phyloP scores from a whole-genome alignment of 306 rosid species.

The Pyrus betulifolia region DNA sequence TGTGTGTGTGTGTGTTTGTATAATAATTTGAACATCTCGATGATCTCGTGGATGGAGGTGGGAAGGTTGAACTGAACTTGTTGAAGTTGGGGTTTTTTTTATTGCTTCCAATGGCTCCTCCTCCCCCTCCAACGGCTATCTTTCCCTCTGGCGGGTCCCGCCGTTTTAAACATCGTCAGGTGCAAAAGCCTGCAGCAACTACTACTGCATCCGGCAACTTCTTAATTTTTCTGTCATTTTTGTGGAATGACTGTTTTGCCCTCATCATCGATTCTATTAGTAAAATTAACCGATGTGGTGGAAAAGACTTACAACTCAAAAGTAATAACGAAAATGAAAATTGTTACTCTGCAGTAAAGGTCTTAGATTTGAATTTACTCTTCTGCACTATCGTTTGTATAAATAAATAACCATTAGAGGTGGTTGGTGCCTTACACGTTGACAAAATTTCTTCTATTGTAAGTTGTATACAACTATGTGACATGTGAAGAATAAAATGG shows the following conservation, averaged over 20 bases:
- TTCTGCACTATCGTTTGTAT: too few species aligned
- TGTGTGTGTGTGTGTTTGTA: not conserved
- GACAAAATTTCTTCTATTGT: too few species aligned
- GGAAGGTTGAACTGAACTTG: not conserved
- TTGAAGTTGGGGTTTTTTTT: slow-evolving; percentile 9
- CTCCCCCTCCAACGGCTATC: slow-evolving; percentile 51
- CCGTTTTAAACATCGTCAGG: not conserved
- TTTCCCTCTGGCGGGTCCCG: slow-evolving; percentile 30
- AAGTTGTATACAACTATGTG: too few species aligned
- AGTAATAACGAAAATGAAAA: too few species aligned
- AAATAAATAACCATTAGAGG: too few species aligned
- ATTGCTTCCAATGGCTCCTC: slow-evolving; percentile 27
- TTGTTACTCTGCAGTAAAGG: not conserved
- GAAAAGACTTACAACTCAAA: too few species aligned
- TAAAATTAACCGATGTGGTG: too few species aligned
- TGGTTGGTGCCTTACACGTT: too few species aligned
- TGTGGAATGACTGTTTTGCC: not conserved
- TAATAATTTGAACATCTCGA: slow-evolving; percentile 1
- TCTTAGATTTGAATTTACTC: too few species aligned
- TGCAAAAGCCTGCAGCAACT: not conserved
- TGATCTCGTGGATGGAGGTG: slow-evolving; percentile 5
- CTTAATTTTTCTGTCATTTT: not conserved
- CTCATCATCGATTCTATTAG: not conserved
- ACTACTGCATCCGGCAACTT: not conserved
- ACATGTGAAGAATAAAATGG: too few species aligned